Evolutionary conservation across 1,284 basidiomycete genomes (phyloP).

Genomic region (Ceratobasidium sp.): DNA sequence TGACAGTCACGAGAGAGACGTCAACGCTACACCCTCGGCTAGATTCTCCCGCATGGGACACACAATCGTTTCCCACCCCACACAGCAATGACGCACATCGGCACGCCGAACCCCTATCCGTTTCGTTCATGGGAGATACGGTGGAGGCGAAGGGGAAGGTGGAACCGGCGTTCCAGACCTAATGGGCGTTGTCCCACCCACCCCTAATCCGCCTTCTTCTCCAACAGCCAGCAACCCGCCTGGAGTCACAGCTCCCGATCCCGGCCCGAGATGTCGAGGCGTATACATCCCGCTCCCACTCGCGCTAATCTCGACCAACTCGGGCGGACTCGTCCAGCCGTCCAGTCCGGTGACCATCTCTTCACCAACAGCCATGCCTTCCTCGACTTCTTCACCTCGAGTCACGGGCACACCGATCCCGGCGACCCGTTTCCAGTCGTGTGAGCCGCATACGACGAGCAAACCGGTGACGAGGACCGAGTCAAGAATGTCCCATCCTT

Average conservation of each 20-base stretch:
- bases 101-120: background rate
- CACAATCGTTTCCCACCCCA: background rate
- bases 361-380: conserved; percentile 30
- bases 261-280: background rate
- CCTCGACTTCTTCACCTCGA: background rate
- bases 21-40: too few species aligned
- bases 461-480: conserved; percentile 13
- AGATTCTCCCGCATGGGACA: too few species aligned
- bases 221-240: background rate
- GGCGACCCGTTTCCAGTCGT: conserved; percentile 32
- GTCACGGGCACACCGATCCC: conserved; percentile 29
- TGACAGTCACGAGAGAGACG: background rate
- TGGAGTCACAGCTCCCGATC: background rate
- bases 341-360: conserved; percentile 33
- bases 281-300: conserved; percentile 26
- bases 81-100: background rate
- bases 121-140: too few species aligned
- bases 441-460: conserved; percentile 31
- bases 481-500: conserved; percentile 35
- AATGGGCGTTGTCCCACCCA: conserved; percentile 4
- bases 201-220: background rate
- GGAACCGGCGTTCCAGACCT: conserved; percentile 4
- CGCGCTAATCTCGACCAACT: conserved; percentile 26
- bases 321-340: conserved; percentile 34
- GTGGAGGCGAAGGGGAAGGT: conserved; percentile 15